Evolutionary conservation across 23 red algal species (phyloP), one percentile per base, ranked within the genome.

Genomic region (Gracilaria vermiculophylla): DNA sequence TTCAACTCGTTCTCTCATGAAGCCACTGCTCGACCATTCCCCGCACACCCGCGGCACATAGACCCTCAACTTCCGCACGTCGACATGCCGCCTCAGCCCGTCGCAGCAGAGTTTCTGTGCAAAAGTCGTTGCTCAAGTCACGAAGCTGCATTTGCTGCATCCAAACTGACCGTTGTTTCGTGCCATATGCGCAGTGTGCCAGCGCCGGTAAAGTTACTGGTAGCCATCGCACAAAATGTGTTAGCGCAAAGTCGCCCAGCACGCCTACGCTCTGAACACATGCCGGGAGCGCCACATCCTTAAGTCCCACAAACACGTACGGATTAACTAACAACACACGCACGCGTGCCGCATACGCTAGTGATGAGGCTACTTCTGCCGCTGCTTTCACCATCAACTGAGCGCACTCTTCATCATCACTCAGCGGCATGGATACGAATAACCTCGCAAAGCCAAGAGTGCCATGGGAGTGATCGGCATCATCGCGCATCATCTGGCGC

Each of bases 71-170:
- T 34, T 69, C 64, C 17, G 9, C 64, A 8, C 64, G 64, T 42
- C 34, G 34, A 69, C 64, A 69, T 6, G 64, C 64, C 34, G 34
- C 37, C 19, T 42, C 20, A 29, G 64, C 64, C 11, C 33, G 64
- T 34, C 19, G 0, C 64, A 69, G 64, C 64, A 69, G 1, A 7
- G 19, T 34, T 34, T 69, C 64, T 34, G 15, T 69, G 11, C 64
- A 1, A 7, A 69, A 36, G 15, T 1, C 64, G 15, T 69, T 34
- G 2, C 64, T 15, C 10, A 17, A 8, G 1, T 69, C 64, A 17
- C 64, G 35, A 29, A 69, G 64, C 64, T 15, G 20, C 64, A 69
- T 69, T 3, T 8, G 64, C 64, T 69, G 64, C 64, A 69, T 69
- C 64, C 64, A 42, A 21, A 69, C 64, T 9, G 64, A 2, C 4